Conservation (phyloP, 176 grass and related monocot genomes). For the Saccharum officinarum region DNA sequence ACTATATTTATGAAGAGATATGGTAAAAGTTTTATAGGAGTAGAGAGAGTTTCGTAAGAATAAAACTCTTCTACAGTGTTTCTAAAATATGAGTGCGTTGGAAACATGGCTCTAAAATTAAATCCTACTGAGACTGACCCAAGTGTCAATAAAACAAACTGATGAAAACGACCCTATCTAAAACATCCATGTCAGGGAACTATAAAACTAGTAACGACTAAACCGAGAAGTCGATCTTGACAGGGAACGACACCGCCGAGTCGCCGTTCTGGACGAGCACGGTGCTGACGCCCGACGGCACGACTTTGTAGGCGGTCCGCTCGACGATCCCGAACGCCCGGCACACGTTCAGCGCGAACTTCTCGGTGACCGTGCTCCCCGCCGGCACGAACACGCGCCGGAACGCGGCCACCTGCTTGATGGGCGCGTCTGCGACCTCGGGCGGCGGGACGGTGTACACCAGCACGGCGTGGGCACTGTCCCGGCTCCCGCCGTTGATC, state of each 20-base stretch:
- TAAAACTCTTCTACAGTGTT: too few relatives aligned
- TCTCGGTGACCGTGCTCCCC: not conserved
- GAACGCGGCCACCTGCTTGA: slow-evolving; percentile 54
- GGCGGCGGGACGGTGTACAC: slow-evolving; percentile 42
- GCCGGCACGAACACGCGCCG: slow-evolving; percentile 29
- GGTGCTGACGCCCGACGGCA: slow-evolving; percentile 37
- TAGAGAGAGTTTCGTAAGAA: too few relatives aligned
- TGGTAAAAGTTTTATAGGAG: too few relatives aligned
- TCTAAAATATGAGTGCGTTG: too few relatives aligned
- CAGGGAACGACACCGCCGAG: slow-evolving; percentile 25
- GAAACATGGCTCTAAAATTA: too few relatives aligned
- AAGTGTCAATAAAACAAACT: not conserved
- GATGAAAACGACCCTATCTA: not conserved
- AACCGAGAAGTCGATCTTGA: slow-evolving; percentile 21
- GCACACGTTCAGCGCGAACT: slow-evolving; percentile 46
- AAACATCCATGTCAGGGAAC: not conserved
- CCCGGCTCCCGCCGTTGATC: slow-evolving; percentile 10
- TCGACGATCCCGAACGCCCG: slow-evolving; percentile 43
- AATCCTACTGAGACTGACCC: too few relatives aligned
- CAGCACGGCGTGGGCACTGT: slow-evolving; percentile 21
- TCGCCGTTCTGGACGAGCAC: slow-evolving; percentile 35
- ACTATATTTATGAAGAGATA: too few relatives aligned
- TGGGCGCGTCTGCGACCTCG: slow-evolving; percentile 32
- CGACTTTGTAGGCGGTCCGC: slow-evolving; percentile 42
- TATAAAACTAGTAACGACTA: not conserved